Percentiles rank a stretch among this genome's conserved stretches.
phyloP scores from a whole-genome alignment of 768 basidiomycete genomes.

The Mycena venus region DNA sequence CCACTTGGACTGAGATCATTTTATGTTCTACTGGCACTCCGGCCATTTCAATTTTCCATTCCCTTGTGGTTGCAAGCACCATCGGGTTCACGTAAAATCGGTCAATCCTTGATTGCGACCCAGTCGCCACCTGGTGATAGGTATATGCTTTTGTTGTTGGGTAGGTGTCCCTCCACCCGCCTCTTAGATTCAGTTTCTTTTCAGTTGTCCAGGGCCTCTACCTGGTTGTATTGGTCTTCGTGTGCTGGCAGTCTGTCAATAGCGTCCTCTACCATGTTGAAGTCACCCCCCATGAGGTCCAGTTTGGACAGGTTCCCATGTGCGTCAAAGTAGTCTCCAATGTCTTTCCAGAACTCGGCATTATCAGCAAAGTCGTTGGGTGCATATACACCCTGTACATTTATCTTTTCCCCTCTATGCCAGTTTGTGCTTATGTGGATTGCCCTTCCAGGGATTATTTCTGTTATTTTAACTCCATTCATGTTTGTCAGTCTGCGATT shows the following conservation, averaged over 20 bases:
- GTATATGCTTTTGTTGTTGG: not conserved
- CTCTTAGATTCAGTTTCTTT: slow-evolving; percentile 13
- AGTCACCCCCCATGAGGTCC: no score
- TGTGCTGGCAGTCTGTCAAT: slow-evolving; percentile 33
- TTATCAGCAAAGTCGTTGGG: slow-evolving; percentile 30
- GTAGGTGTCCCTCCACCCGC: slow-evolving; percentile 32
- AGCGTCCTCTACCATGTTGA: no score
- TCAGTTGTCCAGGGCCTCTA: slow-evolving; percentile 11
- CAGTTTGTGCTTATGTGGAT: slow-evolving; percentile 11
- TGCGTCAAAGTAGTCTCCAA: not conserved
- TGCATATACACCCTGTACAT: slow-evolving; percentile 29
- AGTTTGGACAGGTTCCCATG: not conserved
- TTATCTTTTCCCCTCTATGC: slow-evolving; percentile 20
- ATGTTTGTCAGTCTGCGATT: slow-evolving; percentile 2
- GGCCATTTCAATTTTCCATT: no score
- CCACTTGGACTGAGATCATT: not conserved
- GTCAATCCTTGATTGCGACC: slow-evolving; percentile 1
- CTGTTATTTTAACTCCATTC: not conserved
- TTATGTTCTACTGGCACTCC: not conserved
- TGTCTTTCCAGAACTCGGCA: slow-evolving; percentile 27
- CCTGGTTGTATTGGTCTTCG: not conserved
- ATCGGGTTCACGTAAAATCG: not conserved
- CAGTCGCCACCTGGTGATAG: not conserved
- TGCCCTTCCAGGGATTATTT: slow-evolving; percentile 30
- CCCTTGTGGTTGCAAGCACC: no score